phyloP scores from a whole-genome alignment of 2,329 filamentous ascomycete genomes.

The Monosporascus sp. region DNA sequence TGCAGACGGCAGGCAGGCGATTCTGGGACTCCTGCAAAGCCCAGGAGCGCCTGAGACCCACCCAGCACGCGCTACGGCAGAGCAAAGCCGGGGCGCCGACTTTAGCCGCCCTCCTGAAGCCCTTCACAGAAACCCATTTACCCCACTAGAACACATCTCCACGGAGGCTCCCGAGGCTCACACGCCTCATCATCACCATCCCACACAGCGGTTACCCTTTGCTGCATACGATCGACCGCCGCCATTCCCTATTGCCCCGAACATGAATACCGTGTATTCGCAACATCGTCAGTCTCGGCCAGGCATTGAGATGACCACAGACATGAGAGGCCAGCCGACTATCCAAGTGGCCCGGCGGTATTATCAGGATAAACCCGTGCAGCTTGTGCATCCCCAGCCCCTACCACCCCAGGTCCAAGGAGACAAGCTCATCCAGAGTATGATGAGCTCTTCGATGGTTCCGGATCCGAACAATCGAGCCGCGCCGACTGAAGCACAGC shows the following conservation, averaged over 20 bases:
- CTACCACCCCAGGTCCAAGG: conserved; percentile 52
- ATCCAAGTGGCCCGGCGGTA: conserved; percentile 21
- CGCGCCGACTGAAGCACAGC: conserved; percentile 9
- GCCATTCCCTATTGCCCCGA: conserved; percentile 39
- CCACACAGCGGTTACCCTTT: conserved; percentile 40
- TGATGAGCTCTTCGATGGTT: conserved; percentile 30
- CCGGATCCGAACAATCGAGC: conserved; percentile 18
- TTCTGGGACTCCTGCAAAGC: conserved; percentile 46
- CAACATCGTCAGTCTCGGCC: conserved; percentile 21
- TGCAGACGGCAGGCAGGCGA: conserved; percentile 43
- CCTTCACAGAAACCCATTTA: conserved; percentile 34
- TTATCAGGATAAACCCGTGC: conserved; percentile 24
- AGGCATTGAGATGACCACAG: conserved; percentile 18
- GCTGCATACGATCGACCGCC: conserved; percentile 43
- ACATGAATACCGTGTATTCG: conserved; percentile 10
- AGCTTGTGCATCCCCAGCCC: conserved; percentile 42
- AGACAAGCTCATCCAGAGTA: conserved; percentile 40
- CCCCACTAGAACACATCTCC: conserved; percentile 50
- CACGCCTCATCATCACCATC: conserved; percentile 54
- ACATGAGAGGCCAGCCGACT: conserved; percentile 11
- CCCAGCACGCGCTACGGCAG: background rate
- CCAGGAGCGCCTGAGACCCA: conserved; percentile 5
- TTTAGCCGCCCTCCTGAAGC: conserved; percentile 1
- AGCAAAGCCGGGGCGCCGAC: background rate
- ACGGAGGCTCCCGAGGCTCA: conserved; percentile 46